Evolutionary conservation across 2,329 filamentous ascomycete species (phyloP).

Genomic region (Pezicula radicicola): DNA sequence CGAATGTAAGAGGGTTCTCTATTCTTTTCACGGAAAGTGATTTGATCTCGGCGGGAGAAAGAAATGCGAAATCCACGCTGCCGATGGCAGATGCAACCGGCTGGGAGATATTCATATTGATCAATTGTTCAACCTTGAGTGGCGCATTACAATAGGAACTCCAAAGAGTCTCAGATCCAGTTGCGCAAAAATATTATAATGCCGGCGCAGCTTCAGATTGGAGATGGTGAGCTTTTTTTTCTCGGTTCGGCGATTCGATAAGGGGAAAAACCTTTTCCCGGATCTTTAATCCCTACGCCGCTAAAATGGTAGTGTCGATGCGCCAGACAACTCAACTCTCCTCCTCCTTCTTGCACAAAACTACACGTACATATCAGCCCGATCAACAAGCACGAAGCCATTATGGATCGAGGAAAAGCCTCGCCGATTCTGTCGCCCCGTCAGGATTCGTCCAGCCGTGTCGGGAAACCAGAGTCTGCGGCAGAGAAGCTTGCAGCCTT

Average conservation of each 20-base stretch:
- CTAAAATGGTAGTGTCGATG: no score
- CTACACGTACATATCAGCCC: conserved; percentile 2
- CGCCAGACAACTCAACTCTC: no score
- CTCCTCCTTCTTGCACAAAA: background rate
- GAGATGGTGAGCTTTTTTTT: no score
- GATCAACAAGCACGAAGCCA: conserved; percentile 21
- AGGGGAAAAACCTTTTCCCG: no score
- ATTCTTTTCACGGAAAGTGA: conserved; percentile 91
- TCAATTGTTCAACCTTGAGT: background rate
- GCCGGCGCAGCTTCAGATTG: no score
- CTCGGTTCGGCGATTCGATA: no score
- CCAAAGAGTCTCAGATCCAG: background rate
- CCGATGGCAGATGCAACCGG: conserved; percentile 81
- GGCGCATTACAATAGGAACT: background rate
- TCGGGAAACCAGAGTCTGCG: conserved; percentile 54
- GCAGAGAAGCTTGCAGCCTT: conserved; percentile 71
- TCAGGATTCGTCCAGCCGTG: conserved; percentile 49
- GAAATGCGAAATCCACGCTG: conserved; percentile 85
- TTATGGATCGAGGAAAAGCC: conserved; percentile 50
- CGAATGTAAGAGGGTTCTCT: conserved; percentile 91
- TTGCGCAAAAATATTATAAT: background rate
- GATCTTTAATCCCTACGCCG: no score
- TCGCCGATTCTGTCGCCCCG: conserved; percentile 52
- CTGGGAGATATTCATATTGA: conserved; percentile 68
- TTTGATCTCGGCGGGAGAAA: conserved; percentile 79